Evolutionary conservation across 306 rosid genomes (phyloP).

Genomic region (Casuarina equisetifolia): DNA sequence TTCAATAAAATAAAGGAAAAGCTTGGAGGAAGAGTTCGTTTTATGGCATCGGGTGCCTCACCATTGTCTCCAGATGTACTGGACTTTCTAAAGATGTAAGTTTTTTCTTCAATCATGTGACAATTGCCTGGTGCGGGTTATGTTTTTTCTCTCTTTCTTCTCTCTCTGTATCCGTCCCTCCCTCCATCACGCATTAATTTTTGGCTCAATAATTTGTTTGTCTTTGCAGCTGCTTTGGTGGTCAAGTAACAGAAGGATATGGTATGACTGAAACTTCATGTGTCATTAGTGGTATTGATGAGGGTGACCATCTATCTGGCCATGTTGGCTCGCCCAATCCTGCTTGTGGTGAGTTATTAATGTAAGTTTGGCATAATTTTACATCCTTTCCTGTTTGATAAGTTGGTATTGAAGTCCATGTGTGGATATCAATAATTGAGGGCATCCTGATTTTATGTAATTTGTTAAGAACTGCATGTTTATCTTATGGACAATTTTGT

Average conservation of each 20-base stretch:
- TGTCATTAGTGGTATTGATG: constrained; percentile 69
- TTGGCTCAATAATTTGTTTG: constrained; percentile 28
- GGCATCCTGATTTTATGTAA: background rate
- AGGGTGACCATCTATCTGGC: constrained; percentile 62
- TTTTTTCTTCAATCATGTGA: constrained; percentile 14
- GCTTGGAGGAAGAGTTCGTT: constrained; percentile 96
- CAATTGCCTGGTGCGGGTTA: constrained; percentile 14
- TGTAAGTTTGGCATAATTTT: constrained; percentile 16
- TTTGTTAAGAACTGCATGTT: background rate
- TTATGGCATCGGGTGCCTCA: constrained; percentile 91
- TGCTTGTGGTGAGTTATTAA: constrained; percentile 82
- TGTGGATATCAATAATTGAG: background rate
- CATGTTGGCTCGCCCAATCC: constrained; percentile 95
- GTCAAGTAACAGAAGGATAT: constrained; percentile 82
- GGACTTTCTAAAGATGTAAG: constrained; percentile 95
- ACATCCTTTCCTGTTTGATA: background rate
- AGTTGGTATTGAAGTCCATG: background rate
- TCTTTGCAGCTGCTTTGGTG: constrained; percentile 80
- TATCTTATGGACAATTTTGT: background rate
- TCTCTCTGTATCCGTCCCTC: background rate
- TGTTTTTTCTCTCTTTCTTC: background rate
- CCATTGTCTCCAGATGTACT: constrained; percentile 94
- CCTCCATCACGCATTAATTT: background rate
- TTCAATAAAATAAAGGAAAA: constrained; percentile 91
- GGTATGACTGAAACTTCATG: constrained; percentile 98